Conservation (phyloP, 148 eudicot genomes). For the Silene latifolia region DNA sequence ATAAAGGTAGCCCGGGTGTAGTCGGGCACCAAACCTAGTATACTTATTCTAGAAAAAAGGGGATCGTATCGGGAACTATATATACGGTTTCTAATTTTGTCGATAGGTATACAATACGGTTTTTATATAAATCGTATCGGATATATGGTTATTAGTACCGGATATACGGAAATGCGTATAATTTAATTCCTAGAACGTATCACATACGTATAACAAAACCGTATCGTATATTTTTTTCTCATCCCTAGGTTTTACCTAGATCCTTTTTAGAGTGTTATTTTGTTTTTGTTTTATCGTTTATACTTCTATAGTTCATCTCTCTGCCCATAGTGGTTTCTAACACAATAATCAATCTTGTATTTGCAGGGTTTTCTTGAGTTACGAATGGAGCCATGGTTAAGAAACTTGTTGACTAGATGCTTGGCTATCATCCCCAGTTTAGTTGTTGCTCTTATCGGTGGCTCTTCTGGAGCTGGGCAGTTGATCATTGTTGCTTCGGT, state of each 20-base stretch:
- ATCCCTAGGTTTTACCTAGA: background rate
- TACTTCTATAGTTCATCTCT: background rate
- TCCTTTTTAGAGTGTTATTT: background rate
- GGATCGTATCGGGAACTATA: no score
- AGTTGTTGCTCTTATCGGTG: conserved; percentile 80
- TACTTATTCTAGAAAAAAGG: no score
- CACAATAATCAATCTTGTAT: background rate
- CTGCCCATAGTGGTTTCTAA: background rate
- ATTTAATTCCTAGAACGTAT: no score
- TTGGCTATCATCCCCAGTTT: conserved; percentile 96
- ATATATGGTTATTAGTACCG: no score
- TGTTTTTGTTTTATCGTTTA: background rate
- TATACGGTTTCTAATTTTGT: no score
- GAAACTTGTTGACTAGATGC: conserved; percentile 86
- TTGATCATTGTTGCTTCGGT: conserved; percentile 95
- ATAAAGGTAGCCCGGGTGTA: no score
- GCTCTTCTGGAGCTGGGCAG: conserved; percentile 88
- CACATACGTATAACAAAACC: no score
- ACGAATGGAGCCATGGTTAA: conserved; percentile 80
- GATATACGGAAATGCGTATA: no score
- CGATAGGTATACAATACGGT: no score
- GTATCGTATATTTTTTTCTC: no score
- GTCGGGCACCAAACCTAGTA: no score
- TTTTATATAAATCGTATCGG: no score
- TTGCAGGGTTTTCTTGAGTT: conserved; percentile 86